A percentile compares a stretch with the other conserved stretches of the same genome.
phyloP scores from a whole-genome alignment of 202 grass and related monocot genomes.

The Panicum virgatum region DNA sequence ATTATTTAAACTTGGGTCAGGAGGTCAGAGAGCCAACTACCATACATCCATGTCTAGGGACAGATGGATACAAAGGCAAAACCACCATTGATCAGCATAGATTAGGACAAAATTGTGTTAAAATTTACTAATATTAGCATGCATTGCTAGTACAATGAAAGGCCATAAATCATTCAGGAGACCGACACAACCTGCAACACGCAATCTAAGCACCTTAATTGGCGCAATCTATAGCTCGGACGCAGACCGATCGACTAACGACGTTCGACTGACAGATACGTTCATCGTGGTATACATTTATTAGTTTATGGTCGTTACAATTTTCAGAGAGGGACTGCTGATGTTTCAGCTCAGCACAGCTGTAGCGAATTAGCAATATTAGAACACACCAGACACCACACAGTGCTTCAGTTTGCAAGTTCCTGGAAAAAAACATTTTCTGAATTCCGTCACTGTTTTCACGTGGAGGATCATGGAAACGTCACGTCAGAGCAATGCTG shows the following conservation, averaged over 20 bases:
- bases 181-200: background rate
- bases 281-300: background rate
- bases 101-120: background rate
- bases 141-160: background rate
- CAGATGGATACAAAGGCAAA: background rate
- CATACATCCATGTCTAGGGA: background rate
- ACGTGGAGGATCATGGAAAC: constrained; percentile 20
- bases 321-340: background rate
- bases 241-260: background rate
- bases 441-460: constrained; percentile 19
- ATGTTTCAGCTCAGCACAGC: background rate
- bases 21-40: background rate
- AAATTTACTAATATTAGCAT: background rate
- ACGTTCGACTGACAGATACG: background rate
- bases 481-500: constrained; percentile 14
- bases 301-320: background rate
- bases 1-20: background rate
- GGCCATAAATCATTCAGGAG: background rate
- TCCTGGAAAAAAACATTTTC: background rate
- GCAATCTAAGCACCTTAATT: constrained; percentile 25
- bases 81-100: background rate
- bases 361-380: background rate
- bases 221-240: constrained; percentile 3
- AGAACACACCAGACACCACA: background rate
- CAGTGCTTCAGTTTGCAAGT: background rate